A percentile compares a stretch with the other conserved stretches of the same genome.
Evolutionary conservation across 1,284 basidiomycete genomes (phyloP).

Genomic region (Entoloma clypeatum): DNA sequence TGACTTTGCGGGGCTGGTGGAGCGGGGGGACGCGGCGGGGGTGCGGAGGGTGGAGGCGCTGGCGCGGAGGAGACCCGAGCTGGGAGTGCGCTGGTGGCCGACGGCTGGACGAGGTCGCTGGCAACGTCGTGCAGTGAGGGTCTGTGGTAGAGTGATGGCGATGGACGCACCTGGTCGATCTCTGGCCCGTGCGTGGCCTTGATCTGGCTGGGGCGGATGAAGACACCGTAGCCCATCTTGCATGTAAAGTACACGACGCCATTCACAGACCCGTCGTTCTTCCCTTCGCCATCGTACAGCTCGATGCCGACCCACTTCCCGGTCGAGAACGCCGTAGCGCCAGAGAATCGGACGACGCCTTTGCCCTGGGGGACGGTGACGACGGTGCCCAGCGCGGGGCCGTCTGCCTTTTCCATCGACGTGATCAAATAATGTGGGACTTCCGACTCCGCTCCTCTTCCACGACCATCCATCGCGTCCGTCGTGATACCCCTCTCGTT

Average conservation of each 20-base stretch:
- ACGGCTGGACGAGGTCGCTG: slow-evolving; percentile 29
- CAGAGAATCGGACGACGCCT: slow-evolving; percentile 86
- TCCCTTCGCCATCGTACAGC: slow-evolving; percentile 78
- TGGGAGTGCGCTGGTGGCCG: slow-evolving; percentile 43
- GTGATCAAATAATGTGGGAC: too few relatives aligned
- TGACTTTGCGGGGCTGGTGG: slow-evolving; percentile 44
- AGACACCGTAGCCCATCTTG: slow-evolving; percentile 77
- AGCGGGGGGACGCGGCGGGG: slow-evolving; percentile 41
- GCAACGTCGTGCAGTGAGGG: too few relatives aligned
- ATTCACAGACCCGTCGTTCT: slow-evolving; percentile 93
- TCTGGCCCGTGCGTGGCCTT: slow-evolving; percentile 54
- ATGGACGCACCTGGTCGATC: slow-evolving; percentile 26
- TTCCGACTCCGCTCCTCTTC: too few relatives aligned
- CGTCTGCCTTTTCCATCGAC: slow-evolving; percentile 23
- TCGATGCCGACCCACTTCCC: slow-evolving; percentile 97
- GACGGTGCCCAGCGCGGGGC: slow-evolving; percentile 50
- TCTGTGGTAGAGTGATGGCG: too few relatives aligned
- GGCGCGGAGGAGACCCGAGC: slow-evolving; percentile 33
- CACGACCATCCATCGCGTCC: too few relatives aligned
- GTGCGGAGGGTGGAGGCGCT: slow-evolving; percentile 33
- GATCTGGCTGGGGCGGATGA: slow-evolving; percentile 88
- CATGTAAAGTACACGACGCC: slow-evolving; percentile 86
- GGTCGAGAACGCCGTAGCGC: slow-evolving; percentile 78
- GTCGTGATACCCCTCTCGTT: too few relatives aligned
- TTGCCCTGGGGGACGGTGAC: slow-evolving; percentile 77